phyloP scores from a whole-genome alignment of 83 land plant genomes.

The Thuja plicata region DNA sequence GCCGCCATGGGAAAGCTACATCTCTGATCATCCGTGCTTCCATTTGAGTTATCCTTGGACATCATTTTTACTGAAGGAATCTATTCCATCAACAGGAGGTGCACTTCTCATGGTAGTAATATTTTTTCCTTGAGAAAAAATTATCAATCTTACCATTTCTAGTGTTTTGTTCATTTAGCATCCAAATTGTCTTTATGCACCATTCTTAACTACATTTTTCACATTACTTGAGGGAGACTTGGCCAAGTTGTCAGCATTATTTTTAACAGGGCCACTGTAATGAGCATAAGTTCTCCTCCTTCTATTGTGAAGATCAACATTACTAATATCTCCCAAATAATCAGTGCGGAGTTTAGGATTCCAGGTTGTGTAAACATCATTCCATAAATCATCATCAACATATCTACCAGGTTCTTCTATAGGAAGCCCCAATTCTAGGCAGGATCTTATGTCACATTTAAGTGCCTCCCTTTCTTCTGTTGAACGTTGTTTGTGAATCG shows the following conservation, averaged over 20 bases:
- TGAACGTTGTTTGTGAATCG: constrained; percentile 59
- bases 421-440: constrained; percentile 80
- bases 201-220: not conserved
- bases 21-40: too few species aligned
- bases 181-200: constrained; percentile 15
- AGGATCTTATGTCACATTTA: constrained; percentile 67
- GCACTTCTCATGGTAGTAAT: constrained; percentile 13
- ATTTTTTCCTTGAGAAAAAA: constrained; percentile 14
- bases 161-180: not conserved
- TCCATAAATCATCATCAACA: constrained; percentile 50
- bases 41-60: too few species aligned
- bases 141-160: constrained; percentile 22
- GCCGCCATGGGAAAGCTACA: too few species aligned
- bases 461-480: constrained; percentile 76
- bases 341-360: constrained; percentile 68
- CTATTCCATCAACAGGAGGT: constrained; percentile 66
- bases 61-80: constrained; percentile 42
- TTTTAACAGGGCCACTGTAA: not conserved
- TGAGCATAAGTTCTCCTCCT: constrained; percentile 43
- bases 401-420: constrained; percentile 88
- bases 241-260: not conserved
- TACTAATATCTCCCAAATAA: constrained; percentile 84
- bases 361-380: constrained; percentile 64
- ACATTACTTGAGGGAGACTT: not conserved
- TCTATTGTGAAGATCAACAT: constrained; percentile 40